These are phyloP conservation scores for Cavenderia fasciculata DNA, from an alignment of 78 protist species.

Conservation along the genomic window DNA sequence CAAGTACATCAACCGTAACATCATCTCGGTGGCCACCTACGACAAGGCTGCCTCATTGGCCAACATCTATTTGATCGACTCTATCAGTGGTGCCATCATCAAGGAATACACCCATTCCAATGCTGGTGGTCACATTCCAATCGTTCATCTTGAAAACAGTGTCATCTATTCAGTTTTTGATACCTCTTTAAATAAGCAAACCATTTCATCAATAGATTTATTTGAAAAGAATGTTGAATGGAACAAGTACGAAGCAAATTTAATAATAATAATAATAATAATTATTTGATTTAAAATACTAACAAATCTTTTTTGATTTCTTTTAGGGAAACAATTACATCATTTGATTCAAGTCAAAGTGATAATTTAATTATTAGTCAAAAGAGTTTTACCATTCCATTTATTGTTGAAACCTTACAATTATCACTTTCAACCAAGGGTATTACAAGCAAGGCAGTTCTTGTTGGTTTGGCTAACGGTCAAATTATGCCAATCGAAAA, in stretches of 20 bases:
- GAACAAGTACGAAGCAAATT: constrained; percentile 2
- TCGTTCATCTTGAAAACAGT: constrained; percentile 53
- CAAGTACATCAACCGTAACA: constrained; percentile 54
- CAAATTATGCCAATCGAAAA: constrained; percentile 65
- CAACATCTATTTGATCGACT: background rate
- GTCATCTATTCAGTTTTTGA: constrained; percentile 46
- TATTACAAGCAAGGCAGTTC: constrained; percentile 29
- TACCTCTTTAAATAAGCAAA: constrained; percentile 4
- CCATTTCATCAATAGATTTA: constrained; percentile 30
- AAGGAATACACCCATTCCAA: constrained; percentile 23
- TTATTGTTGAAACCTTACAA: constrained; percentile 10
- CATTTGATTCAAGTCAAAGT: background rate
- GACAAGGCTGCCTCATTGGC: background rate
- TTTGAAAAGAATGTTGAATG: constrained; percentile 41
- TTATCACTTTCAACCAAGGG: constrained; percentile 34
- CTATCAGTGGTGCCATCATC: constrained; percentile 54
- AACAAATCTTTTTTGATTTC: background rate
- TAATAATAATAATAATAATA: background rate
- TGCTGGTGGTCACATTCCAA: constrained; percentile 7
- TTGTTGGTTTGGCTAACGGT: constrained; percentile 12
- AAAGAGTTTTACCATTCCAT: constrained; percentile 30
- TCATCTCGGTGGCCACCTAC: constrained; percentile 10
- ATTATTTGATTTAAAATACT: background rate
- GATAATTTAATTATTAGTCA: constrained; percentile 28
- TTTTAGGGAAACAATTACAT: background rate